A percentile compares a stretch with the other conserved stretches of the same genome.
phyloP scores from a whole-genome alignment of 2,329 filamentous ascomycete species.

The Fusarium foetens region DNA sequence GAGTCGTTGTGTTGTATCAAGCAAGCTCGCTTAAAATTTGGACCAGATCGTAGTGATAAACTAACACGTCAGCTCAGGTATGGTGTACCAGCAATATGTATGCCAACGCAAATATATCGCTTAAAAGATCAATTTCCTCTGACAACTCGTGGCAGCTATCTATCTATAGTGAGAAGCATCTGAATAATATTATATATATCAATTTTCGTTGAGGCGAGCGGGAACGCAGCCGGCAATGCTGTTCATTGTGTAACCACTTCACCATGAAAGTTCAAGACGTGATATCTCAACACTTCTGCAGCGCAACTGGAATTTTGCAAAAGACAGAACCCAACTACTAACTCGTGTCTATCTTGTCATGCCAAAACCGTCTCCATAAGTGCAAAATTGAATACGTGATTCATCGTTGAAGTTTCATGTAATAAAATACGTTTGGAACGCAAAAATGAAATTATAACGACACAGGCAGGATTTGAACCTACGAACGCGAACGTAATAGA shows the following conservation, averaged over 20 bases:
- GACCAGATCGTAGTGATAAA: background rate
- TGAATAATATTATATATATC: background rate
- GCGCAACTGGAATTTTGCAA: background rate
- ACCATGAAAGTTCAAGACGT: background rate
- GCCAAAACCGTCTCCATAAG: background rate
- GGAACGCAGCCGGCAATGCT: background rate
- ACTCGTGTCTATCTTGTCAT: background rate
- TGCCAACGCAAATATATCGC: background rate
- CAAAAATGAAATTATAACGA: background rate
- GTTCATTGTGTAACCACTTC: background rate
- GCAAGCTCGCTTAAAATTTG: background rate
- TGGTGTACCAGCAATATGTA: background rate
- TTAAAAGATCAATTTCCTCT: too few relatives aligned
- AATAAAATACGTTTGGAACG: too few relatives aligned
- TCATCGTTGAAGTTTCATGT: background rate
- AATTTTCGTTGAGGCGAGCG: background rate
- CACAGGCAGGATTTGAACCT: conserved; percentile 14
- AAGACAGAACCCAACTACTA: background rate
- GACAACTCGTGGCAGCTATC: background rate
- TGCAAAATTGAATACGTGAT: background rate
- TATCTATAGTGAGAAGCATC: background rate
- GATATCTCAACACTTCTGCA: background rate
- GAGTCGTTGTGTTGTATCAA: background rate
- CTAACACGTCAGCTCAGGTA: background rate
- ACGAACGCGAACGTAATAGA: conserved; percentile 11